These are phyloP conservation scores for Hypsizygus marmoreus DNA, from an alignment of 768 basidiomycete species.

Conservation along the genomic window DNA sequence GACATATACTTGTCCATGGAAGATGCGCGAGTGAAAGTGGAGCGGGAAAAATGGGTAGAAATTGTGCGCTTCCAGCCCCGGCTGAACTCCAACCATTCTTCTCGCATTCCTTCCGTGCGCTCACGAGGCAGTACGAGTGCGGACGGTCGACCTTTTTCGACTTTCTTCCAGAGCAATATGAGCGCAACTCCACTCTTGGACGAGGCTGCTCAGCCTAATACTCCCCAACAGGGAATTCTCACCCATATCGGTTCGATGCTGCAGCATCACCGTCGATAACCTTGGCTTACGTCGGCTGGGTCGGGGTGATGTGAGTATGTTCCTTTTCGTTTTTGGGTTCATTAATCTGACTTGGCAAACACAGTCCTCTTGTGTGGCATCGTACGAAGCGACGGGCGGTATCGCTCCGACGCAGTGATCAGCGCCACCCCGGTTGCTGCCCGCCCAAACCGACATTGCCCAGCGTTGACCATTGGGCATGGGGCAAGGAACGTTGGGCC, in stretches of 20 bases:
- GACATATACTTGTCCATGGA: slow-evolving; percentile 51
- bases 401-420: too few relatives aligned
- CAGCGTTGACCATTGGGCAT: too few relatives aligned
- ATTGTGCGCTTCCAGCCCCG: slow-evolving; percentile 50
- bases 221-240: not conserved
- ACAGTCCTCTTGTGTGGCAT: not conserved
- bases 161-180: slow-evolving; percentile 16
- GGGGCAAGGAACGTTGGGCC: too few relatives aligned
- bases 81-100: slow-evolving; percentile 10
- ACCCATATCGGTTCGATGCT: slow-evolving; percentile 1
- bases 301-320: slow-evolving; percentile 1
- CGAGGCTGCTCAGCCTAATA: not conserved
- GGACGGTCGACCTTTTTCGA: not conserved
- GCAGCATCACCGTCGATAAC: not conserved
- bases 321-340: not conserved
- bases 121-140: not conserved
- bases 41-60: slow-evolving; percentile 48
- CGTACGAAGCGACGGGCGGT: too few relatives aligned
- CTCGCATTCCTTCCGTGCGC: not conserved
- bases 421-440: too few relatives aligned
- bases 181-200: not conserved
- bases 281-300: not conserved
- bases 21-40: slow-evolving; percentile 31
- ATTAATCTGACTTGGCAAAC: not conserved
- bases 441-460: too few relatives aligned